Conservation (phyloP, 2,329 filamentous ascomycete species). For the Ophiostoma ips region DNA sequence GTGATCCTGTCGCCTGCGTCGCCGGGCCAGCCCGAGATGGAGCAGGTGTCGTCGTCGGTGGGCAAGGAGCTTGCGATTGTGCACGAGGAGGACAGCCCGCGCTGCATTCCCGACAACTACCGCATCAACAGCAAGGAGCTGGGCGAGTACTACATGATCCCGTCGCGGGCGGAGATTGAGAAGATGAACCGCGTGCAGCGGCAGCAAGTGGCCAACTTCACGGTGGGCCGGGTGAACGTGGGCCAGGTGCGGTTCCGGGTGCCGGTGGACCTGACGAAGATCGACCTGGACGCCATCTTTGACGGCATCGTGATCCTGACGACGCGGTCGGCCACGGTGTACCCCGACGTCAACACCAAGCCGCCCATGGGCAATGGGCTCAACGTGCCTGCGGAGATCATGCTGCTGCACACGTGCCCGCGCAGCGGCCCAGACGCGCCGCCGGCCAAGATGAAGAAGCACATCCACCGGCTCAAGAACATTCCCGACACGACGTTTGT, state of each 20-base stretch:
- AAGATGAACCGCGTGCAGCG: slow-evolving; percentile 70
- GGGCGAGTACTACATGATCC: slow-evolving; percentile 79
- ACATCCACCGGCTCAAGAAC: slow-evolving; percentile 65
- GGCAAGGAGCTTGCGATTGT: slow-evolving; percentile 69
- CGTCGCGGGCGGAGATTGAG: slow-evolving; percentile 58
- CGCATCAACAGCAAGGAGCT: slow-evolving; percentile 21
- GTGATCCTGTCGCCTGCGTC: slow-evolving; percentile 1
- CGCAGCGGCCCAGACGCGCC: slow-evolving; percentile 52
- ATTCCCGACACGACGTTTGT: slow-evolving; percentile 73
- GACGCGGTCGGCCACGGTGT: slow-evolving; percentile 75
- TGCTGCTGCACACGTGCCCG: slow-evolving; percentile 88
- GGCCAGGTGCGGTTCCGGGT: slow-evolving; percentile 72
- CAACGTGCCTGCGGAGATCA: slow-evolving; percentile 79
- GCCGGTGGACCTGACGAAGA: slow-evolving; percentile 66
- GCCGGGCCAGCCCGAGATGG: slow-evolving; percentile 40
- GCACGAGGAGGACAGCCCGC: slow-evolving; percentile 46
- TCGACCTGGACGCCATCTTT: slow-evolving; percentile 69
- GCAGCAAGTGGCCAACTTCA: slow-evolving; percentile 58
- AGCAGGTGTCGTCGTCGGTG: slow-evolving; percentile 39
- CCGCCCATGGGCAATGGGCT: slow-evolving; percentile 75
- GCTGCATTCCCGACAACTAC: slow-evolving; percentile 15
- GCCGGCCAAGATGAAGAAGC: slow-evolving; percentile 36
- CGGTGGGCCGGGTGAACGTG: slow-evolving; percentile 68
- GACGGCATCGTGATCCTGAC: slow-evolving; percentile 63
- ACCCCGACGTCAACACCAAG: slow-evolving; percentile 62